Percentiles rank a stretch among this genome's conserved stretches.
Evolutionary conservation across 2,329 filamentous ascomycete genomes (phyloP).

Genomic region (Purpureocillium lavendulum): DNA sequence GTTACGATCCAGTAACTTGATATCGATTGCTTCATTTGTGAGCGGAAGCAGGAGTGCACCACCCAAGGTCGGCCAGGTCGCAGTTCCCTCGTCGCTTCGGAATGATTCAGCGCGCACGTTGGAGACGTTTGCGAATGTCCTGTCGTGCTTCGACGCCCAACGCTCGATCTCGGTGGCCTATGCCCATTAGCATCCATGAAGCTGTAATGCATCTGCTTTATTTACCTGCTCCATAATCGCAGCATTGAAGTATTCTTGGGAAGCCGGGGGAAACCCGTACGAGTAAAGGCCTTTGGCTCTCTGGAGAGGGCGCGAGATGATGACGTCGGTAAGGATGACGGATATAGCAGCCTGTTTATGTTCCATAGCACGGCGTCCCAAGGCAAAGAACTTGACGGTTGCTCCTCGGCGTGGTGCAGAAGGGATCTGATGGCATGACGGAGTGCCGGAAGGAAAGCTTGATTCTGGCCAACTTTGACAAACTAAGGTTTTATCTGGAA

Average conservation of each 20-base stretch:
- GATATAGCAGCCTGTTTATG: not conserved
- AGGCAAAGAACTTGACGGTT: not conserved
- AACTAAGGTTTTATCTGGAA: not conserved
- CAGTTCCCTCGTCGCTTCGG: not conserved
- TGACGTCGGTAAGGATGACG: not conserved
- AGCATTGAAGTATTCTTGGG: not conserved
- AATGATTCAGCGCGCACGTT: not conserved
- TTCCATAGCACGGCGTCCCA: not conserved
- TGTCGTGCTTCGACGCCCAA: not conserved
- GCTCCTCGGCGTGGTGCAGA: not conserved
- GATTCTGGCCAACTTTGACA: not conserved
- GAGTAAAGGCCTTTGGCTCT: not conserved
- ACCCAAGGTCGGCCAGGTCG: not conserved
- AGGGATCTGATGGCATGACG: not conserved
- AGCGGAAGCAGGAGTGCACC: not conserved
- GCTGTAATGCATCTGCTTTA: not conserved
- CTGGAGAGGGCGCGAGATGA: not conserved
- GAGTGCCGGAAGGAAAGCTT: not conserved
- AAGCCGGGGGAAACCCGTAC: not conserved
- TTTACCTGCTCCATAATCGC: not conserved
- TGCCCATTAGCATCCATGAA: not conserved
- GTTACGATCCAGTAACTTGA: not conserved
- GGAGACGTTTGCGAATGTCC: not conserved
- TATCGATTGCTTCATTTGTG: not conserved
- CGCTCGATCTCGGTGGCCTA: not conserved